A percentile compares a stretch with the other conserved stretches of the same genome.
These are phyloP conservation scores for Penicillium paradoxum DNA, from an alignment of 495 filamentous ascomycete genomes.

Conservation along the genomic window DNA sequence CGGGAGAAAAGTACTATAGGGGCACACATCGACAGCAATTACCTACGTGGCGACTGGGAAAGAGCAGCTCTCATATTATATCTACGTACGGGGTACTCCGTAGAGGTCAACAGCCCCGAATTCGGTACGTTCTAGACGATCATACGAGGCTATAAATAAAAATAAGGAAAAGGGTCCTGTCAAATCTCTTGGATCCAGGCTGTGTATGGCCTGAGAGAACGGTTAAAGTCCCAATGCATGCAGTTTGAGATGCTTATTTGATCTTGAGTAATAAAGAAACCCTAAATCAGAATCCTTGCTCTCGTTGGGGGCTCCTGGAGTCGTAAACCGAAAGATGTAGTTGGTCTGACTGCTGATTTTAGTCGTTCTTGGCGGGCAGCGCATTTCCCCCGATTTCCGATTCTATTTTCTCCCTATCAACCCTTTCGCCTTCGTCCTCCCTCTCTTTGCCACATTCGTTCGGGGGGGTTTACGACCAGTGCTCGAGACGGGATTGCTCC, in stretches of 20 bases:
- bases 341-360: slow-evolving; percentile 4
- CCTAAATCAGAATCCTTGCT: too few species aligned
- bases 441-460: slow-evolving; percentile 28
- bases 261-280: neutral
- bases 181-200: neutral
- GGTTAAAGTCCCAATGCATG: neutral
- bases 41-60: too few species aligned
- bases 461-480: slow-evolving; percentile 20
- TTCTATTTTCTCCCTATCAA: slow-evolving; percentile 21
- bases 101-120: neutral
- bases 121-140: neutral
- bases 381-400: slow-evolving; percentile 24
- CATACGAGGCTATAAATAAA: slow-evolving; percentile 8
- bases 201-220: neutral
- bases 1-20: too few species aligned
- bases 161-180: neutral
- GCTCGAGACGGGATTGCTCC: slow-evolving; percentile 3
- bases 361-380: slow-evolving; percentile 6
- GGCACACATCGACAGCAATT: too few species aligned
- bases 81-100: too few species aligned
- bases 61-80: neutral
- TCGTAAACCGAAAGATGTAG: neutral
- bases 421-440: slow-evolving; percentile 4
- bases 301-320: neutral
- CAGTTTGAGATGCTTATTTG: neutral